These are phyloP conservation scores for Paraglomus brasilianum DNA, from an alignment of 192 early-diverging fungal genomes.

Conservation along the genomic window DNA sequence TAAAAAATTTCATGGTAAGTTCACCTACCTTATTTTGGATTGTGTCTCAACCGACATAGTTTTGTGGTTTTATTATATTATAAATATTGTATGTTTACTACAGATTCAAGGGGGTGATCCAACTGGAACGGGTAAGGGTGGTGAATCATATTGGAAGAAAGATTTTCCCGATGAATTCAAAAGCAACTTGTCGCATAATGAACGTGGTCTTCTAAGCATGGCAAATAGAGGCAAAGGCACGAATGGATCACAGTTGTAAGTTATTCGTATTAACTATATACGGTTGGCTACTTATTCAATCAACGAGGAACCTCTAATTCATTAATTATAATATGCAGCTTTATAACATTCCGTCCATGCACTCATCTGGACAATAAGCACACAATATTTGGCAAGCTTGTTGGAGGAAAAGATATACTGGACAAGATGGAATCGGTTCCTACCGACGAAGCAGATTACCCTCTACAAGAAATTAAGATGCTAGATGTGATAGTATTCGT, in stretches of 20 bases:
- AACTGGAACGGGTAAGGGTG: constrained; percentile 89
- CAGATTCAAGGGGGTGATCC: constrained; percentile 94
- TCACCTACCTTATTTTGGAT: neutral
- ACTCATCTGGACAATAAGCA: constrained; percentile 81
- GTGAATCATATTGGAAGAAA: constrained; percentile 68
- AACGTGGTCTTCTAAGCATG: constrained; percentile 88
- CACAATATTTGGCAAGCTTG: constrained; percentile 90
- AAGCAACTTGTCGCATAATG: constrained; percentile 69
- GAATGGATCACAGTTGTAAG: constrained; percentile 80
- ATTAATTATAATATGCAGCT: constrained; percentile 41
- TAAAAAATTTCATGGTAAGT: constrained; percentile 87
- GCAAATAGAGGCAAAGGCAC: constrained; percentile 93
- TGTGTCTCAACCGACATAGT: neutral
- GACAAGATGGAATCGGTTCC: constrained; percentile 74
- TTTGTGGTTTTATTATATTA: neutral
- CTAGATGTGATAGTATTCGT: constrained; percentile 71
- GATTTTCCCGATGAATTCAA: constrained; percentile 72
- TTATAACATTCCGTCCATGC: constrained; percentile 67
- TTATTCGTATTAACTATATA: neutral
- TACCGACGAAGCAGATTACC: constrained; percentile 71
- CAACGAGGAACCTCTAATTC: constrained; percentile 1
- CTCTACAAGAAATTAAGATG: constrained; percentile 71
- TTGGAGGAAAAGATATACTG: constrained; percentile 83
- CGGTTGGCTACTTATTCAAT: neutral
- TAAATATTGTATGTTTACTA: constrained; percentile 3